Percentiles rank a stretch among this genome's conserved stretches.
Conservation (phyloP, 768 basidiomycete genomes). For the Lyophyllum shimeji region DNA sequence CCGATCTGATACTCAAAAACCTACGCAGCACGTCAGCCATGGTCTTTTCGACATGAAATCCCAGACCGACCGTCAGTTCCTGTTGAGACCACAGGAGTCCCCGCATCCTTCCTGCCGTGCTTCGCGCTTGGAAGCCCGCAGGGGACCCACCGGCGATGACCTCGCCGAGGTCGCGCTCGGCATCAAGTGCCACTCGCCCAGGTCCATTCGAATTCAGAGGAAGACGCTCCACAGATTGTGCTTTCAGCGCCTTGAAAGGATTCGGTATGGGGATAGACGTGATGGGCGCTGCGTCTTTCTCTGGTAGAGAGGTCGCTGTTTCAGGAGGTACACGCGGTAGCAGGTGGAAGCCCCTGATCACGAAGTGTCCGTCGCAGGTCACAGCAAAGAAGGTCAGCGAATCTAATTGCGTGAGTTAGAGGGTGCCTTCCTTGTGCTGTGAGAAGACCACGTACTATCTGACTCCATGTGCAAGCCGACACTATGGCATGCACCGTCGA, state of each 20-base stretch:
- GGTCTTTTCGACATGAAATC: neutral
- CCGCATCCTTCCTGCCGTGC: conserved; percentile 27
- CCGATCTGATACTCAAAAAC: conserved; percentile 36
- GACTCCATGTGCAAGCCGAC: conserved; percentile 44
- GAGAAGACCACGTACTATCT: conserved; percentile 40
- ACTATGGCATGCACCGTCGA: conserved; percentile 46
- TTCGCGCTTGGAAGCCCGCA: conserved; percentile 25
- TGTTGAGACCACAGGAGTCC: conserved; percentile 49
- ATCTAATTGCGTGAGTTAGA: conserved; percentile 23
- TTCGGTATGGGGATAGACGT: conserved; percentile 52
- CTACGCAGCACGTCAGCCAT: conserved; percentile 22
- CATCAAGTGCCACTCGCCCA: conserved; percentile 31
- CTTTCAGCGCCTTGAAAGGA: conserved; percentile 58
- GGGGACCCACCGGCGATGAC: conserved; percentile 26
- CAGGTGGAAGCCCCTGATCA: conserved; percentile 39
- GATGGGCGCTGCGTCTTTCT: conserved; percentile 27
- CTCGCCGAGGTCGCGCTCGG: conserved; percentile 32
- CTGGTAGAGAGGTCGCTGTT: conserved; percentile 20
- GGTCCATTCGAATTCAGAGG: conserved; percentile 16
- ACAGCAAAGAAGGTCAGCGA: conserved; percentile 40
- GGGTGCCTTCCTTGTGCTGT: neutral
- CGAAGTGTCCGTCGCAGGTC: conserved; percentile 42
- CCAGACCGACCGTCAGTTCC: conserved; percentile 38
- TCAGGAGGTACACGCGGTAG: conserved; percentile 23
- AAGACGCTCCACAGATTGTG: conserved; percentile 49